A percentile compares a stretch with the other conserved stretches of the same genome.
phyloP scores from a whole-genome alignment of 208 protist genomes.

The Trypanosoma grayi region DNA sequence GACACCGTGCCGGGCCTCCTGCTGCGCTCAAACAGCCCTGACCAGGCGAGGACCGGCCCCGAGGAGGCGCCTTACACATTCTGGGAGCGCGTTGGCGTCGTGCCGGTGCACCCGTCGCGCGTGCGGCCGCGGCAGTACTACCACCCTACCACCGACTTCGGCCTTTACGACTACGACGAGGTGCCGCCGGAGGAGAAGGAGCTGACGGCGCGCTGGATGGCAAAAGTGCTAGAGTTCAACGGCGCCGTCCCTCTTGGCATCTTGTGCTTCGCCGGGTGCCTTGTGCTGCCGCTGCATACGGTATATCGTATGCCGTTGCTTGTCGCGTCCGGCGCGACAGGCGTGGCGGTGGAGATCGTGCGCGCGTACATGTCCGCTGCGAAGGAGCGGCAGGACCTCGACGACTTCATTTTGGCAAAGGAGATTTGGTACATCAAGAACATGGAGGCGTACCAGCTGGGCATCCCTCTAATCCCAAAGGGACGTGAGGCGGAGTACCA shows the following conservation, averaged over 20 bases:
- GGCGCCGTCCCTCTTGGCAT: conserved; percentile 67
- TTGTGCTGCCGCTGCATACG: conserved; percentile 77
- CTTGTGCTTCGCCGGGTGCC: conserved; percentile 53
- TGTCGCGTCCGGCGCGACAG: conserved; percentile 58
- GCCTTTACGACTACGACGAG: conserved; percentile 86
- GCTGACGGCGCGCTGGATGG: conserved; percentile 82
- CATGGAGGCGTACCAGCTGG: conserved; percentile 85
- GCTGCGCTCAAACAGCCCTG: conserved; percentile 15
- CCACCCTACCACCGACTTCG: conserved; percentile 83
- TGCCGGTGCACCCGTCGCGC: conserved; percentile 77
- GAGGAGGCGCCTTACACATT: conserved; percentile 88
- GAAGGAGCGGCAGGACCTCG: conserved; percentile 76
- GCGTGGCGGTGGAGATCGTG: conserved; percentile 68
- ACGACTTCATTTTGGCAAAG: conserved; percentile 86
- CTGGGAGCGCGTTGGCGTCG: conserved; percentile 78
- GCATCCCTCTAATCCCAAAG: conserved; percentile 72
- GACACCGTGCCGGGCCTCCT: conserved; percentile 44
- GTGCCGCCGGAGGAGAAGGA: conserved; percentile 80
- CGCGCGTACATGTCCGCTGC: conserved; percentile 77
- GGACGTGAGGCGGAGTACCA: conserved; percentile 73
- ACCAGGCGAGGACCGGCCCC: conserved; percentile 32
- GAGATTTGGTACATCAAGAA: conserved; percentile 93
- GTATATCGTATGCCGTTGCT: conserved; percentile 78
- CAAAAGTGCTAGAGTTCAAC: conserved; percentile 83
- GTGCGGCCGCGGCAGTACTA: conserved; percentile 85